Evolutionary conservation across 345 rosid species (phyloP), one percentile per base, ranked within the genome.

Genomic region (Salix udensis): DNA sequence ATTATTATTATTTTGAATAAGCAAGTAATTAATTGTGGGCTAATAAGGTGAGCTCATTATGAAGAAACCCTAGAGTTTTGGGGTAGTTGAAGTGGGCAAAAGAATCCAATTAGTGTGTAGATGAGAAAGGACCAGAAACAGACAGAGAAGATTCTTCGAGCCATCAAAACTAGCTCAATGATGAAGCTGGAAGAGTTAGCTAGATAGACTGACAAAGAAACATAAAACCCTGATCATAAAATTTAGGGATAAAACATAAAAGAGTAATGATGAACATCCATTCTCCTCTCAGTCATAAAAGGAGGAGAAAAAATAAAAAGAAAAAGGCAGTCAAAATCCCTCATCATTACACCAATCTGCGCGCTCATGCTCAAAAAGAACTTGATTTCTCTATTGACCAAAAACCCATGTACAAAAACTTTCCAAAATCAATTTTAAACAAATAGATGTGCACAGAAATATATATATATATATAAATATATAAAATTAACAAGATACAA

Each of bases 271-370:
- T 89, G 89, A 88, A 86, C 83, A 81, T 77, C 78, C 73, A 72
- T 78, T 77, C 79, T 61, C 61, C 61, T 64, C 61, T 75, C 79
- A 77, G 85, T 87, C 87, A 86, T 81, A 74, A 31, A 24, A 78
- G 74, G 60, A 42, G 42, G 26, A 31, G 4, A 28, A 46, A 46
- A 24, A 52, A 72, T 31, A 37, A 70, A 74, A 65, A n/a, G n/a
- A 10, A 37, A 70, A 74, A 65, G 13, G 48, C 61, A 73, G 91
- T 88, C 91, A 86, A 85, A 84, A 78, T 73, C 81, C 75, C 77
- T 85, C 88, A 89, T 89, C 93, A 89, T 89, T 89, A 89, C 87
- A 73, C 87, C 89, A 88, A 88, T 89, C 88, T 86, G 85, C 5
- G 50, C 4, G 50, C 85, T 73, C 81, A 74, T 72, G 86, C 72